A percentile compares a stretch with the other conserved stretches of the same genome.
These are phyloP conservation scores for Avena eriantha DNA, from an alignment of 176 grass and related monocot genomes.

Conservation along the genomic window DNA sequence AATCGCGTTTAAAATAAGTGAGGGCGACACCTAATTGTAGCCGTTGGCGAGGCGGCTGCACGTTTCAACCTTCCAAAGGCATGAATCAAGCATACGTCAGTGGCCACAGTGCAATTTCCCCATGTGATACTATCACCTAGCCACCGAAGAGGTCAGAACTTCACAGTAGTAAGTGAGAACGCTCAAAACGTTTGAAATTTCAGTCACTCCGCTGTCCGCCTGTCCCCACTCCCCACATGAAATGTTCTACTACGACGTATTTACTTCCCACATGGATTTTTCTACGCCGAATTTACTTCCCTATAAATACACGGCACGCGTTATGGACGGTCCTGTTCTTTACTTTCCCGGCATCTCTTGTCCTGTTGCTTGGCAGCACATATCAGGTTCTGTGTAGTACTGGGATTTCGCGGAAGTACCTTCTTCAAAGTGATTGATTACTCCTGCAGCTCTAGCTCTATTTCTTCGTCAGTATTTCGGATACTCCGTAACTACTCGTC, in stretches of 20 bases:
- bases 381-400: not conserved
- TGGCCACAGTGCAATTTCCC: not conserved
- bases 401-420: not conserved
- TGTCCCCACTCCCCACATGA: no score
- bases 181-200: constrained; percentile 11
- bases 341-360: constrained; percentile 18
- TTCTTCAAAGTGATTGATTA: not conserved
- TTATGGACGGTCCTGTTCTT: not conserved
- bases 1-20: not conserved
- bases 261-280: not conserved
- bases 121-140: no score
- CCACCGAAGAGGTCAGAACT: not conserved
- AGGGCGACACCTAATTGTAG: constrained; percentile 40
- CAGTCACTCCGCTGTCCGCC: not conserved
- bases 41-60: constrained; percentile 13
- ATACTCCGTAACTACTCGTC: no score
- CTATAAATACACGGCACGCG: not conserved
- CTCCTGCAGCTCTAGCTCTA: no score
- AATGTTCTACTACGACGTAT: no score
- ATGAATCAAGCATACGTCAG: not conserved
- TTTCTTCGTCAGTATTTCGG: no score
- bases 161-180: not conserved
- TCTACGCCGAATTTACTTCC: constrained; percentile 15
- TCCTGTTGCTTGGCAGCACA: constrained; percentile 3
- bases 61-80: not conserved